Evolutionary conservation across 352 stramenopile genomes (phyloP).

Genomic region (Phytophthora cactorum): DNA sequence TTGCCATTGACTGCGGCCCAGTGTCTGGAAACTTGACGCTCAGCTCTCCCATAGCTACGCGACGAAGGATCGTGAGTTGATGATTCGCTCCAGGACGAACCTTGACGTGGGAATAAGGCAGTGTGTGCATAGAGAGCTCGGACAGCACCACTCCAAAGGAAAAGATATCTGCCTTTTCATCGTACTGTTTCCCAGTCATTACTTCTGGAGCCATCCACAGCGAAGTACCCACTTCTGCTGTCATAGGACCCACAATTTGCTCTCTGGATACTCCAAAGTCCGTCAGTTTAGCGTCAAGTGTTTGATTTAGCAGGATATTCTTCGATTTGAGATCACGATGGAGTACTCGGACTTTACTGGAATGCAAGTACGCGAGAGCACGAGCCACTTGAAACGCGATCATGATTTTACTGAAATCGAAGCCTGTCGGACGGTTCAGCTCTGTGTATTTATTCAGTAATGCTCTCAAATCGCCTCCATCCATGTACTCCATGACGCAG

Average conservation of each 20-base stretch:
- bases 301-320: constrained; percentile 1
- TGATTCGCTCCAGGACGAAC: not conserved
- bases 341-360: not conserved
- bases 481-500: constrained; percentile 5
- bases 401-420: constrained; percentile 2
- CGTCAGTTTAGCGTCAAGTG: not conserved
- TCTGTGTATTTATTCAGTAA: not conserved
- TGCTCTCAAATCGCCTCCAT: not conserved
- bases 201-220: no score
- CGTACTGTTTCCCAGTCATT: not conserved
- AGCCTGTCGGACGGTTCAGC: not conserved
- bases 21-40: not conserved
- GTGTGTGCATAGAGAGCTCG: not conserved
- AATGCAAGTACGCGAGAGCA: not conserved
- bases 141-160: constrained; percentile 1
- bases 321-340: not conserved
- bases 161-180: not conserved
- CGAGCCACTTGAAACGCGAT: constrained; percentile 1
- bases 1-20: not conserved
- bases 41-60: not conserved
- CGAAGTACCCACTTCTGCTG: not conserved
- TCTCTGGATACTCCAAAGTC: not conserved
- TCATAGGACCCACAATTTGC: not conserved
- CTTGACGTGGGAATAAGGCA: not conserved
- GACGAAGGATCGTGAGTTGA: not conserved